These are phyloP conservation scores for Spathaspora boniae DNA, from an alignment of 805 yeast genomes.

Conservation along the genomic window DNA sequence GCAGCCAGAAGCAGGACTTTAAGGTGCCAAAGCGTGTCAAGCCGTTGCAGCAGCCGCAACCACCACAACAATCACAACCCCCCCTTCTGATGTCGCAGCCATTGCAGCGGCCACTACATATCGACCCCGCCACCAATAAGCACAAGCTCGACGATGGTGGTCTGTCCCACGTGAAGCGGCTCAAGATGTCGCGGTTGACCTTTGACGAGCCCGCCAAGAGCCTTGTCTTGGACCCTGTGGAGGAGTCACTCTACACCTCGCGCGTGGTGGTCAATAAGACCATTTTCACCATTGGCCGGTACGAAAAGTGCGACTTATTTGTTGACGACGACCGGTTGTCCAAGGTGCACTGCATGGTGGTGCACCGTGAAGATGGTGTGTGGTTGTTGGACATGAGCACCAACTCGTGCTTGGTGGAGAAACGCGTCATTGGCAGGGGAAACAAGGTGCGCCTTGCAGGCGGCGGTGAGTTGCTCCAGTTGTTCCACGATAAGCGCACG, in stretches of 20 bases:
- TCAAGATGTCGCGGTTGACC: constrained; percentile 1
- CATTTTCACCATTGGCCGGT: constrained; percentile 70
- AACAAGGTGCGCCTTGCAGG: constrained; percentile 57
- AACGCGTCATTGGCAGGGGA: constrained; percentile 54
- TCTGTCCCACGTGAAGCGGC: neutral
- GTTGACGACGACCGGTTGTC: constrained; percentile 77
- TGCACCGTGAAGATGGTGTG: constrained; percentile 61
- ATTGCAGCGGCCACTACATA: constrained; percentile 5
- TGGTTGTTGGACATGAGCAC: constrained; percentile 82
- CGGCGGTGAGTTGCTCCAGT: constrained; percentile 62
- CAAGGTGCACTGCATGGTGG: constrained; percentile 73
- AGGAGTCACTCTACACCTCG: constrained; percentile 41
- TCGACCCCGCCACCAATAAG: constrained; percentile 6
- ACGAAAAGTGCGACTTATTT: constrained; percentile 54
- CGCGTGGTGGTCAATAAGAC: constrained; percentile 66
- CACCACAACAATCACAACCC: constrained; percentile 14
- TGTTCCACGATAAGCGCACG: constrained; percentile 59
- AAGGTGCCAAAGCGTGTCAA: constrained; percentile 43
- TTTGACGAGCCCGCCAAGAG: neutral
- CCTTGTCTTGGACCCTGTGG: constrained; percentile 53
- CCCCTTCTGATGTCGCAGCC: constrained; percentile 8
- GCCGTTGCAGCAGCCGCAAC: constrained; percentile 42
- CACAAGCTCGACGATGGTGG: neutral
- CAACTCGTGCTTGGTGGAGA: constrained; percentile 74
- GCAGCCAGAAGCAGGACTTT: constrained; percentile 31